phyloP scores from a whole-genome alignment of 192 early-diverging fungal genomes.

The Podochytrium sp. region DNA sequence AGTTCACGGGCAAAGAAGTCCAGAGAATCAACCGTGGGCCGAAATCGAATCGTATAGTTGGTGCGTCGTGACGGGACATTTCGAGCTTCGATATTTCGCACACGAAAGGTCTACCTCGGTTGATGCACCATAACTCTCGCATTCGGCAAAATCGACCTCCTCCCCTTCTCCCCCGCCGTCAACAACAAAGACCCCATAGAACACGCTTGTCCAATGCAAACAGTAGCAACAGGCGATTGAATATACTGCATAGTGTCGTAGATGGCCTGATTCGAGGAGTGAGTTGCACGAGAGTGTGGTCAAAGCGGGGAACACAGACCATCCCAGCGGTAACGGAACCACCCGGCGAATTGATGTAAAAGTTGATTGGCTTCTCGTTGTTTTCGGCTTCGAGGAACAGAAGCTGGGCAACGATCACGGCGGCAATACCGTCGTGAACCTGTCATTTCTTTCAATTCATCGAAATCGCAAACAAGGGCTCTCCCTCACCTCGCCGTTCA shows the following conservation, averaged over 20 bases:
- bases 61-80: too few species aligned
- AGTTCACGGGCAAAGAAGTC: not conserved
- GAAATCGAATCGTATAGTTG: not conserved
- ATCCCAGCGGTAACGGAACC: constrained; percentile 94
- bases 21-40: not conserved
- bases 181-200: constrained; percentile 97
- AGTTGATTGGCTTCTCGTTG: constrained; percentile 87
- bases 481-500: constrained; percentile 78
- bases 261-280: constrained; percentile 38
- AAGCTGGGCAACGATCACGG: constrained; percentile 92
- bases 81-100: too few species aligned
- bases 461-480: not conserved
- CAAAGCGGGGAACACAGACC: constrained; percentile 39
- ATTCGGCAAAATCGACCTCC: constrained; percentile 86
- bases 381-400: constrained; percentile 95
- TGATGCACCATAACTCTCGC: constrained; percentile 97
- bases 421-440: constrained; percentile 80
- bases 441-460: not conserved
- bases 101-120: constrained; percentile 68
- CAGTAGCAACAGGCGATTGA: constrained; percentile 86
- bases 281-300: not conserved
- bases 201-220: constrained; percentile 97
- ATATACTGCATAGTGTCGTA: constrained; percentile 80
- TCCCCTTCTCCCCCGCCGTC: constrained; percentile 86
- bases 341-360: constrained; percentile 98